phyloP scores from a whole-genome alignment of 768 basidiomycete genomes.

The Tulasnella sp. region DNA sequence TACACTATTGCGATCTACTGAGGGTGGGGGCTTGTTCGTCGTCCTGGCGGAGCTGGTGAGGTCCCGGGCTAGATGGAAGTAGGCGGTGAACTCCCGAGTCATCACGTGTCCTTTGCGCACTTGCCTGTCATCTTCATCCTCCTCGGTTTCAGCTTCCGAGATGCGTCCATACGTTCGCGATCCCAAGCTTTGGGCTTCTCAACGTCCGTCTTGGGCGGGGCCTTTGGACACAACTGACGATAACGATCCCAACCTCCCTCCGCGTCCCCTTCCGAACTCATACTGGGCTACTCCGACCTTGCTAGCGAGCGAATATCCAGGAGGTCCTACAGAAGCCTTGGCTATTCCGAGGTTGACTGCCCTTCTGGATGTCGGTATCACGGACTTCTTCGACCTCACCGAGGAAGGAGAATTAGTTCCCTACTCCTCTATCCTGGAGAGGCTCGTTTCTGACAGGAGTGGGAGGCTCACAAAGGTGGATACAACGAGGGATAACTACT shows the following conservation, averaged over 20 bases:
- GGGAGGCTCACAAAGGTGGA: background rate
- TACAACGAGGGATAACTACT: background rate
- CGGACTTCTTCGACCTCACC: conserved; percentile 24
- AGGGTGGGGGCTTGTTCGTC: background rate
- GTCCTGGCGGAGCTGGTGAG: background rate
- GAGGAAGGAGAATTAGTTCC: conserved; percentile 14
- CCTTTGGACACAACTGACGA: conserved; percentile 16
- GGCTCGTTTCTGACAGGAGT: background rate
- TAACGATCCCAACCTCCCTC: conserved; percentile 14
- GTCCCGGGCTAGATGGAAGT: background rate
- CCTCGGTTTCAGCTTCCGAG: background rate
- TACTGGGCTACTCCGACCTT: conserved; percentile 22
- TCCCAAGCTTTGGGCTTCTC: conserved; percentile 10
- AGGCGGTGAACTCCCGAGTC: background rate
- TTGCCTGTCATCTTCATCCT: background rate
- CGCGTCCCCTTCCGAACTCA: conserved; percentile 18
- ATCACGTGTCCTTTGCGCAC: background rate
- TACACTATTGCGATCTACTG: conserved; percentile 5
- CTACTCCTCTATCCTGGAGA: background rate
- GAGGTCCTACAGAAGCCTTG: background rate
- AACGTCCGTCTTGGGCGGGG: background rate
- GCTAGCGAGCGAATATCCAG: conserved; percentile 26
- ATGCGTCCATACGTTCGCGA: background rate
- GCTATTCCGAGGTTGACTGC: background rate
- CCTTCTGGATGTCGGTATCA: conserved; percentile 13